Base-by-base conservation (phyloP, 371 early-diverging fungal species). In the Apophysomyces sp. region DNA sequence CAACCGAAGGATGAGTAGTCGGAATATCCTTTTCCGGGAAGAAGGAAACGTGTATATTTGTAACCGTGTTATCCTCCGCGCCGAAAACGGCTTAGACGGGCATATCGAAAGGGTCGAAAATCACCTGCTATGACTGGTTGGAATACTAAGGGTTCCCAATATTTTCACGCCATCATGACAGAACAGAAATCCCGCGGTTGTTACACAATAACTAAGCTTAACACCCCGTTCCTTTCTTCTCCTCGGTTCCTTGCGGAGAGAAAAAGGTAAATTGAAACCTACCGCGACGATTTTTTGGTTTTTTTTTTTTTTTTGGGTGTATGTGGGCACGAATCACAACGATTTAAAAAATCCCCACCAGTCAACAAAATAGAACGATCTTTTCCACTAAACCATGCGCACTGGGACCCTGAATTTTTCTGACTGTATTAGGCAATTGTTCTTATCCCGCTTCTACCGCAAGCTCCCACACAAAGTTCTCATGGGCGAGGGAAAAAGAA, bases 91-190 rank as follows among this genome's bases (percentile, higher is more conserved):
- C 4, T 44, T 44, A 44, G 49, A 9, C 16, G 21, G 21, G 9
- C 49, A 21, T 21, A 21, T 16, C 6, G 4, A 21, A 44, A 44
- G 49, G 49, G 49, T 44, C 49, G 24, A 44, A 44, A 44, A 44
- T 44, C 49, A 44, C 49, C 49, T 44, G 49, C 49, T 44, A 21
- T 44, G 49, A 44, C 21, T 44, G 49, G 49, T 21, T 44, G 49
- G 49, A 44, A 44, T 7, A 21, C 18, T 18, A 44, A 44, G 49
- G 49, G 49, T 44, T 44, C 49, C 34, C 49, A 21, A 21, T 21
- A 21, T 44, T 44, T 44, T 44, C 49, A 44, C 49, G 49, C 49
- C 49, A 44, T 44, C 24, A 44, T 44, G 49, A 44, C 49, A 44
- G 49, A 44, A 21, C 49, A 21, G 49, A 4, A 15, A 41, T 41